These are phyloP conservation scores for Talaromyces borbonicus DNA, from an alignment of 495 filamentous ascomycete species.

Conservation along the genomic window DNA sequence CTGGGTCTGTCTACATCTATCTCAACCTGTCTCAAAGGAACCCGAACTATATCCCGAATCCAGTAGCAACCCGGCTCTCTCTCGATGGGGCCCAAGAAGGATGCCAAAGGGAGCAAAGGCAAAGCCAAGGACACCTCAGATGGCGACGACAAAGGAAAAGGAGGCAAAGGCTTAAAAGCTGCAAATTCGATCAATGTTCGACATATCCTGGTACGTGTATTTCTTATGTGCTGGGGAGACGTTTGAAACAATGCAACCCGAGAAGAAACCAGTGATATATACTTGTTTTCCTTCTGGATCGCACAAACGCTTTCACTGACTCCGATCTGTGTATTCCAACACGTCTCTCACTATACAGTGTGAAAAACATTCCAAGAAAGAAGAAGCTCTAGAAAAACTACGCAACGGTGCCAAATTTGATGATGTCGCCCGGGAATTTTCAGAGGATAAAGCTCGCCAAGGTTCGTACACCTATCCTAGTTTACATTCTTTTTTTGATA, in stretches of 20 bases:
- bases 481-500: too few species aligned
- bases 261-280: neutral
- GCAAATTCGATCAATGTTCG: slow-evolving; percentile 75
- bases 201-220: slow-evolving; percentile 65
- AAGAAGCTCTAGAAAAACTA: slow-evolving; percentile 75
- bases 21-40: neutral
- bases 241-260: neutral
- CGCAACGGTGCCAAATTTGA: slow-evolving; percentile 73
- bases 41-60: neutral
- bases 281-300: too few species aligned
- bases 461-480: too few species aligned
- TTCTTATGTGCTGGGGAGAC: slow-evolving; percentile 3
- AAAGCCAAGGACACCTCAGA: slow-evolving; percentile 36
- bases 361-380: slow-evolving; percentile 79
- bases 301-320: too few species aligned
- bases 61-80: too few species aligned
- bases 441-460: slow-evolving; percentile 79
- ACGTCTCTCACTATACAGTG: slow-evolving; percentile 40
- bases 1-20: neutral
- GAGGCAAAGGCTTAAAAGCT: slow-evolving; percentile 48
- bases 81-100: slow-evolving; percentile 40
- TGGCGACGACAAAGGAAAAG: slow-evolving; percentile 24
- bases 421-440: slow-evolving; percentile 76
- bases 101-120: slow-evolving; percentile 36
- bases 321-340: too few species aligned